These are phyloP conservation scores for Malbranchea zuffiana DNA, from an alignment of 2,329 filamentous ascomycete genomes.

Conservation along the genomic window DNA sequence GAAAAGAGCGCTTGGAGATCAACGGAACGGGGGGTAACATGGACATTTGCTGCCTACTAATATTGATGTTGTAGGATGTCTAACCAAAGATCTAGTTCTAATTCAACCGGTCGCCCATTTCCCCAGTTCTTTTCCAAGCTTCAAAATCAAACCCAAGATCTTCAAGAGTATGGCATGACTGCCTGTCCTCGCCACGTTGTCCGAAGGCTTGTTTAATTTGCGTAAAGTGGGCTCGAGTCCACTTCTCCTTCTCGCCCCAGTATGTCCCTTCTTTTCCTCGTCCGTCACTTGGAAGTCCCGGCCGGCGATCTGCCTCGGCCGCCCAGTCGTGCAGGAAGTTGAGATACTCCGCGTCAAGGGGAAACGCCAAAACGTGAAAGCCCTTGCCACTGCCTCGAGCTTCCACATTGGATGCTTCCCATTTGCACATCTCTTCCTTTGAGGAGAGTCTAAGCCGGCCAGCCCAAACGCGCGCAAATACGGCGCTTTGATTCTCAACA, in stretches of 20 bases:
- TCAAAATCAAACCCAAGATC: constrained; percentile 62
- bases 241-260: constrained; percentile 62
- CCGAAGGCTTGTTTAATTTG: constrained; percentile 64
- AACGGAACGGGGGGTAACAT: too few relatives aligned
- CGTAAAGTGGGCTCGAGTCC: constrained; percentile 58
- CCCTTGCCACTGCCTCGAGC: constrained; percentile 38
- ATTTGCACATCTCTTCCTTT: constrained; percentile 52
- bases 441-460: constrained; percentile 57
- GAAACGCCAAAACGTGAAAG: constrained; percentile 47
- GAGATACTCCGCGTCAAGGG: constrained; percentile 36
- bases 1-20: too few relatives aligned
- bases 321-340: constrained; percentile 38
- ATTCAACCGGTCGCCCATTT: background rate
- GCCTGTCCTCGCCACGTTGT: constrained; percentile 47
- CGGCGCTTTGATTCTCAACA: constrained; percentile 65
- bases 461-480: constrained; percentile 66
- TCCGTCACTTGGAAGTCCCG: constrained; percentile 34
- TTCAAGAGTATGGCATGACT: constrained; percentile 50
- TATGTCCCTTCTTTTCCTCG: constrained; percentile 56
- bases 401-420: constrained; percentile 44
- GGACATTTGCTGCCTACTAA: too few relatives aligned
- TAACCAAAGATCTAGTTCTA: background rate
- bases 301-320: constrained; percentile 23
- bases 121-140: constrained; percentile 20
- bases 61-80: background rate